Base-by-base conservation (phyloP, 768 basidiomycete species). In the Collybia nuda region DNA sequence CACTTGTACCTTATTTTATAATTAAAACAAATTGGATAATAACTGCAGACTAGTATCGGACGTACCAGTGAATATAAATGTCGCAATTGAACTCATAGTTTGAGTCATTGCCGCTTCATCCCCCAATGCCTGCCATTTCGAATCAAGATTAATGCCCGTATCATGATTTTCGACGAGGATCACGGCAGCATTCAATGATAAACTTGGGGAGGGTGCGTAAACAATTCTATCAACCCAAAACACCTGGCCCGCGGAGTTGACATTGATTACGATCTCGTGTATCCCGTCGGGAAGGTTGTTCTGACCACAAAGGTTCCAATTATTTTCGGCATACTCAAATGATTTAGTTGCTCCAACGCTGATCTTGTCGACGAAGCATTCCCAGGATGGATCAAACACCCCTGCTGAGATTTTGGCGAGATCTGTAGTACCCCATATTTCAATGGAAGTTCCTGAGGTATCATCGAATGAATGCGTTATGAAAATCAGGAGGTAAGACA, bases 291-390 rank as follows among this genome's bases (percentile, higher is more conserved):
- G 17, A 2, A 66, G 38, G 0, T 28, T 42, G 7, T 29, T 29
- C 2, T 50, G 39, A 5, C 53, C 35, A 51, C 67, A 68, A 12
- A 68, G 50, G 1, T 37, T 21, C 38, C 58, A 58, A 24, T 65
- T 58, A 23, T 65, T 66, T 22, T 40, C 45, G 12, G 45, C 26
- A 40, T 51, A 39, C 22, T 45, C n/a, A 23, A 50, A 55, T 6
- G 58, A 52, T 6, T 28, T 17, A 2, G 41, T 44, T 14, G 52
- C 40, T 2, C 54, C 50, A 44, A 62, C 59, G 39, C 43, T 55
- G 24, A 42, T 43, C 1, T 58, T 56, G 38, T 68, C 67, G 22
- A 68, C 45, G 18, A 58, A 54, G 40, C 67, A 68, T 32, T 61
- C 49, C 60, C 60, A 67, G 15, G 44, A 53, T 1, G 66, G 62